A percentile compares a stretch with the other conserved stretches of the same genome.
Conservation (phyloP, 2,329 filamentous ascomycete genomes). For the Teratosphaeria nubilosa region DNA sequence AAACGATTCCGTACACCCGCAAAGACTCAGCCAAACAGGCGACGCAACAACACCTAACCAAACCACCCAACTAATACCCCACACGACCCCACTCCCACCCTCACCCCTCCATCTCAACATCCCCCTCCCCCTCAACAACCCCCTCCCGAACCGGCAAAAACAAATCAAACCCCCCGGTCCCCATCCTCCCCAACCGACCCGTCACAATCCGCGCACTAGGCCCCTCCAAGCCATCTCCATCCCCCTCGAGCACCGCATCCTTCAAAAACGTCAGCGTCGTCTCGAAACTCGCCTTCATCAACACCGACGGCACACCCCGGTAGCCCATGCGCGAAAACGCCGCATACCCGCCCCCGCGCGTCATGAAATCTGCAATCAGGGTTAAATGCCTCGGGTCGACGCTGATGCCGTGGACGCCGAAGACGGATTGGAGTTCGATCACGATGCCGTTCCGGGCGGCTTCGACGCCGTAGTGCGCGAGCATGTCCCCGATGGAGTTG, state of each 20-base stretch:
- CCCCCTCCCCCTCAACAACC: slow-evolving; percentile 5
- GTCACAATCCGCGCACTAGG: slow-evolving; percentile 84
- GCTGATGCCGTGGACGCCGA: slow-evolving; percentile 79
- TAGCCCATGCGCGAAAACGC: slow-evolving; percentile 90
- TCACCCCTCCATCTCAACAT: slow-evolving; percentile 14
- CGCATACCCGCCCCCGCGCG: slow-evolving; percentile 77
- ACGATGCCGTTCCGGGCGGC: slow-evolving; percentile 82
- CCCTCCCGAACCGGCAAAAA: slow-evolving; percentile 36
- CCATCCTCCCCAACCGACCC: slow-evolving; percentile 69
- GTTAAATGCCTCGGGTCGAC: slow-evolving; percentile 90
- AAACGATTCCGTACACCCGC: too few species aligned
- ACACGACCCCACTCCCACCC: not conserved
- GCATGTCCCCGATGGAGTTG: slow-evolving; percentile 83
- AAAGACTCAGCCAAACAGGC: too few species aligned
- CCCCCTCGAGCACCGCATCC: slow-evolving; percentile 81
- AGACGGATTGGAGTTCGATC: slow-evolving; percentile 73
- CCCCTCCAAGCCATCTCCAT: slow-evolving; percentile 77
- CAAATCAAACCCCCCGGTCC: slow-evolving; percentile 88
- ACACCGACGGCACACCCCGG: slow-evolving; percentile 72
- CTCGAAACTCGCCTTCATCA: slow-evolving; percentile 99
- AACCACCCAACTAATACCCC: not conserved
- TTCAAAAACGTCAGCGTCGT: slow-evolving; percentile 89
- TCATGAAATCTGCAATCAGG: slow-evolving; percentile 96
- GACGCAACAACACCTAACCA: too few species aligned
- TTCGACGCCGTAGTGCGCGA: slow-evolving; percentile 83